Percentiles rank a stretch among this genome's conserved stretches.
These are phyloP conservation scores for Oryza nivara DNA, from an alignment of 176 grass and related monocot genomes.

Conservation along the genomic window DNA sequence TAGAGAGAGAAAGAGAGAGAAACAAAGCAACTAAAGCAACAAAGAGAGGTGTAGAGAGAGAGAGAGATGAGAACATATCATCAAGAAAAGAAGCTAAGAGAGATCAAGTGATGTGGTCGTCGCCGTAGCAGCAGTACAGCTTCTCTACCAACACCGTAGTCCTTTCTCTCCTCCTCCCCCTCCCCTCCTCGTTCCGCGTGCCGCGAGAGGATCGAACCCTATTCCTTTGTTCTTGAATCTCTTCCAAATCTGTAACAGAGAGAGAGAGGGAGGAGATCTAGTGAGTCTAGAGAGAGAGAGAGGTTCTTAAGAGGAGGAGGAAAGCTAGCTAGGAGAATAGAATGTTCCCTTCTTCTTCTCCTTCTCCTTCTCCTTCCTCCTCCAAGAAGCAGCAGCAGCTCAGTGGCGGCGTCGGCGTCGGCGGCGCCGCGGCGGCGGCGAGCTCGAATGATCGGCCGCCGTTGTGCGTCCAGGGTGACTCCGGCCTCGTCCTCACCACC, in stretches of 20 bases:
- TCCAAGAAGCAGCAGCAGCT: slow-evolving; percentile 62
- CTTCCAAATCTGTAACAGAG: slow-evolving; percentile 68
- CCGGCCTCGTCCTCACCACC: slow-evolving; percentile 95
- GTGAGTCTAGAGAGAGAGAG: slow-evolving; percentile 49
- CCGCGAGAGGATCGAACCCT: slow-evolving; percentile 69
- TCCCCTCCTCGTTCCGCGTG: slow-evolving; percentile 46
- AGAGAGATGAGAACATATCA: slow-evolving; percentile 40
- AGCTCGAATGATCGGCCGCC: slow-evolving; percentile 66
- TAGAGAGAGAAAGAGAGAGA: slow-evolving; percentile 39
- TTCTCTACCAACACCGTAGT: not conserved
- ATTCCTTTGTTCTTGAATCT: slow-evolving; percentile 99
- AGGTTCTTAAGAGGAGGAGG: slow-evolving; percentile 55
- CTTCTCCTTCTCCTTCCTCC: slow-evolving; percentile 68
- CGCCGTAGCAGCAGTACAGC: slow-evolving; percentile 8
- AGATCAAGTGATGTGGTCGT: slow-evolving; percentile 40
- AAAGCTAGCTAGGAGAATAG: slow-evolving; percentile 42
- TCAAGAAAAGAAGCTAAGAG: slow-evolving; percentile 46
- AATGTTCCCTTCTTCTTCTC: slow-evolving; percentile 93
- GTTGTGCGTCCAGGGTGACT: slow-evolving; percentile 84
- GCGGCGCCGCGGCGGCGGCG: slow-evolving; percentile 19
- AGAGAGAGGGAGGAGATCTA: slow-evolving; percentile 52
- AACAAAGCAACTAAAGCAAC: slow-evolving; percentile 53
- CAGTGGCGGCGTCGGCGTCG: slow-evolving; percentile 38
- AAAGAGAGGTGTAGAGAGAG: slow-evolving; percentile 19
- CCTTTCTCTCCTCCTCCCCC: slow-evolving; percentile 21